Base-by-base conservation (phyloP, 768 basidiomycete genomes). In the Russula abietina region DNA sequence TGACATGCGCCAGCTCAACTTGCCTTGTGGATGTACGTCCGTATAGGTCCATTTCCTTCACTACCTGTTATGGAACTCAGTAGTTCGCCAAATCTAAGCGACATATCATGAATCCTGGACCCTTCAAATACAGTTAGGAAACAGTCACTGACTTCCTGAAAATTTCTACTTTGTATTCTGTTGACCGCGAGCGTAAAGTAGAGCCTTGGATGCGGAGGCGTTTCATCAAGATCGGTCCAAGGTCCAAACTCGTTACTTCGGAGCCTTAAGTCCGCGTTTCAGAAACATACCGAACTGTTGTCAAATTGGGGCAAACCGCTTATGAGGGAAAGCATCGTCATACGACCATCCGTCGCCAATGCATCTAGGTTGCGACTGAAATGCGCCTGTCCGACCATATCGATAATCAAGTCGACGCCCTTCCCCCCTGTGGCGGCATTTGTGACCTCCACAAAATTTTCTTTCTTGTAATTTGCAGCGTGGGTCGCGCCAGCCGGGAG, bases 151-250 rank as follows among this genome's bases (percentile, higher is more conserved):
- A 85, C 88, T 78, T 79, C 48, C 74, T 71, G 59, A 91, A 80
- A 55, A 96, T 78, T 24, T 88, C 81, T 4, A 81, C 79, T 73
- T 97, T 93, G 73, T 96, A 97, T 65, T 80, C 77, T n/a, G 78
- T 69, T 28, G 83, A 81, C 50, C 91, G 84, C 33, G 87, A 83
- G 26, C 93, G 85, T 33, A 97, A 76, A 2, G 93, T 96, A 24
- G 91, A 91, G 24, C 94, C 93, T 73, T 93, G 87, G 55, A 98
- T 87, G 28, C 86, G 85, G 55, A 97, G 82, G 19, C 93, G 85
- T 76, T 95, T 98, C 73, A 78, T 85, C 61, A 96, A 76, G 58
- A 97, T 82, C 11, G 85, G 86, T 6, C 69, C 69, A 51, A 97
- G 75, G 71, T 87, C 80, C 61, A 84, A 75, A 16, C 74, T 75